Conservation (phyloP, 345 rosid genomes). For the Arabidopsis thaliana region TAIR10.1 NC_003074.8:1710001-1710500, state of each 20-base stretch:
- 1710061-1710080: no score
- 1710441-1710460: slow-evolving; percentile 16
- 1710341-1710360: neutral
- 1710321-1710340: neutral
- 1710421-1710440: neutral
- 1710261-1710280: neutral
- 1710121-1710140: no score
- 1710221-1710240: neutral
- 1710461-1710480: slow-evolving; percentile 17
- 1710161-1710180: no score
- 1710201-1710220: no score
- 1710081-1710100: no score
- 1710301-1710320: neutral
- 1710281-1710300: neutral
- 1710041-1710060: no score
- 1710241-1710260: slow-evolving; percentile 1
- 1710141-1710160: neutral
- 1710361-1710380: neutral
- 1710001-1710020: slow-evolving; percentile 16
- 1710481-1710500: neutral
- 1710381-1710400: neutral
- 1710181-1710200: no score
- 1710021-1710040: neutral
- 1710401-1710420: neutral
- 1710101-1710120: no score